These are phyloP conservation scores for Neurospora sublineolata DNA, from an alignment of 495 filamentous ascomycete species.

Conservation along the genomic window DNA sequence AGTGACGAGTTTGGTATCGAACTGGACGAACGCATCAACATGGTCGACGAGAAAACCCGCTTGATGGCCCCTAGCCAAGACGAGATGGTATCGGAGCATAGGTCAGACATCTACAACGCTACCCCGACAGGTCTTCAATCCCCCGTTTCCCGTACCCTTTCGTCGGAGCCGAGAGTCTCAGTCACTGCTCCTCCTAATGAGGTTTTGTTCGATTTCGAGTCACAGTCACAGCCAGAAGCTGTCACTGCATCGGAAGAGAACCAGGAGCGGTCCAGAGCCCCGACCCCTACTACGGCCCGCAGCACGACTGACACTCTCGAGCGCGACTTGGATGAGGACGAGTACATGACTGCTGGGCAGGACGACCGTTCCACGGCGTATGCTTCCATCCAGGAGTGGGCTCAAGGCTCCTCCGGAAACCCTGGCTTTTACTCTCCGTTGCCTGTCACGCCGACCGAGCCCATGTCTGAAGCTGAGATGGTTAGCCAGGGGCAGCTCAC, in stretches of 20 bases:
- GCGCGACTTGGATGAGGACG: constrained; percentile 27
- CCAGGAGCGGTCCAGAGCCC: not conserved
- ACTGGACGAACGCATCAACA: constrained; percentile 28
- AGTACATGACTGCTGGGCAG: constrained; percentile 37
- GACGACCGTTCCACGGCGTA: constrained; percentile 24
- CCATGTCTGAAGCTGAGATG: constrained; percentile 31
- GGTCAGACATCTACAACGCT: constrained; percentile 41
- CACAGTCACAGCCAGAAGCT: constrained; percentile 3
- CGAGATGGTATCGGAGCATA: constrained; percentile 21
- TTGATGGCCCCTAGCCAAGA: constrained; percentile 30
- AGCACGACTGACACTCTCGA: constrained; percentile 15
- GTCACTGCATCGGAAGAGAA: constrained; percentile 4
- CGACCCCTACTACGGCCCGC: constrained; percentile 1
- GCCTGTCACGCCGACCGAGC: constrained; percentile 26
- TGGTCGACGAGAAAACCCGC: constrained; percentile 14
- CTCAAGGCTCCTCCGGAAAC: constrained; percentile 26
- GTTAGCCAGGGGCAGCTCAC: constrained; percentile 38
- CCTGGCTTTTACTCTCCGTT: constrained; percentile 42
- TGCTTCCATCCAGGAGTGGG: constrained; percentile 46
- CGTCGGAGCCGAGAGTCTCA: constrained; percentile 9
- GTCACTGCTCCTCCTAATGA: constrained; percentile 1
- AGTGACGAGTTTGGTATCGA: constrained; percentile 44
- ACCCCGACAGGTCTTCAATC: constrained; percentile 24
- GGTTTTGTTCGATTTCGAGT: constrained; percentile 23
- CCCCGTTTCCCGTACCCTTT: constrained; percentile 11